Evolutionary conservation across 768 basidiomycete species (phyloP).

Genomic region (Boletus reticulatus): DNA sequence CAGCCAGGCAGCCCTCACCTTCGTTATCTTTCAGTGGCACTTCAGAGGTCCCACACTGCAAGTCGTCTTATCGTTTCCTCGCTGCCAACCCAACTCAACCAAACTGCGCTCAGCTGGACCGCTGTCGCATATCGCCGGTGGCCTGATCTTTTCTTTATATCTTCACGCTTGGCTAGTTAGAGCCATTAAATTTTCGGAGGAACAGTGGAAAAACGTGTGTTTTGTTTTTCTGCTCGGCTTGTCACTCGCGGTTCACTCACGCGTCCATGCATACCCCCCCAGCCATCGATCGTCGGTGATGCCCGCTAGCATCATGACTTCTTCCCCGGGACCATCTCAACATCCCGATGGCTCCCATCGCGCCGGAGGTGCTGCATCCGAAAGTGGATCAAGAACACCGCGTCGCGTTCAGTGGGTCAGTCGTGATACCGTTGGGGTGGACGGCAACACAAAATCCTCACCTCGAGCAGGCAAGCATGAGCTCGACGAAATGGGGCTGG

Average conservation of each 20-base stretch:
- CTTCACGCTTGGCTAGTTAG: no score
- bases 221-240: no score
- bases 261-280: background rate
- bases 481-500: slow-evolving; percentile 52
- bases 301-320: slow-evolving; percentile 18
- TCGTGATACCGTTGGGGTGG: slow-evolving; percentile 18
- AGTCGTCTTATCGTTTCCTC: no score
- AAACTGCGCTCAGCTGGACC: no score
- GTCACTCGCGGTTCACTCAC: no score
- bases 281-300: slow-evolving; percentile 7
- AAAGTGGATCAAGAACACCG: slow-evolving; percentile 41
- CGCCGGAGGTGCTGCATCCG: slow-evolving; percentile 16
- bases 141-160: no score
- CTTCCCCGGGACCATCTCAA: slow-evolving; percentile 2
- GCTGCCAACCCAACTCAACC: no score
- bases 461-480: slow-evolving; percentile 31
- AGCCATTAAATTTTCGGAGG: no score
- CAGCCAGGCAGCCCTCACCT: no score
- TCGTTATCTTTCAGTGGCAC: no score
- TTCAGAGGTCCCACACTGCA: no score
- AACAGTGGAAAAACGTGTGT: slow-evolving; percentile 5
- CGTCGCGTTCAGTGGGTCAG: slow-evolving; percentile 54
- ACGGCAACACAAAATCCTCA: background rate
- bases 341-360: slow-evolving; percentile 10
- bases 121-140: no score